A percentile compares a stretch with the other conserved stretches of the same genome.
phyloP scores from a whole-genome alignment of 176 grass and related monocot genomes.

The Typha latifolia region DNA sequence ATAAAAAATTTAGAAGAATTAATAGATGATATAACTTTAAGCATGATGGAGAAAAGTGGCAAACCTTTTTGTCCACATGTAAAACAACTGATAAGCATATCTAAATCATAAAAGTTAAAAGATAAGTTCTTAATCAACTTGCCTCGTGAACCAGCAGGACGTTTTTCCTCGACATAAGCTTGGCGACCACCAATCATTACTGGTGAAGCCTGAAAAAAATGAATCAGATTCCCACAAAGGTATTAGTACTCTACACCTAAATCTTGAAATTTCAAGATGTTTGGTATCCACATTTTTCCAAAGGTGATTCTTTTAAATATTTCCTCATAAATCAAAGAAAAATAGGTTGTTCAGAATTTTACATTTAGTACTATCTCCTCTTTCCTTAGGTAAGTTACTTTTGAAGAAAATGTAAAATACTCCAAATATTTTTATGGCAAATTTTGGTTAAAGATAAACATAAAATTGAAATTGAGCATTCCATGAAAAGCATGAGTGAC shows the following conservation, averaged over 20 bases:
- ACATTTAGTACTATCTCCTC: too few species aligned
- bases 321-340: background rate
- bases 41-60: too few species aligned
- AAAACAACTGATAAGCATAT: background rate
- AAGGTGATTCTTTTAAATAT: background rate
- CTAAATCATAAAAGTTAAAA: background rate
- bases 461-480: too few species aligned
- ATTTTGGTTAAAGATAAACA: too few species aligned
- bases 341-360: background rate
- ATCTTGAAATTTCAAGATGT: background rate
- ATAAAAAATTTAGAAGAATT: background rate
- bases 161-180: conserved; percentile 76
- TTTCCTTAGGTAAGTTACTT: too few species aligned
- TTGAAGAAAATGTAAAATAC: too few species aligned
- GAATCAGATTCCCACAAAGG: conserved; percentile 1
- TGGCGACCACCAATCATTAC: conserved; percentile 60
- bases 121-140: conserved; percentile 8
- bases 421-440: too few species aligned
- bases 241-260: background rate
- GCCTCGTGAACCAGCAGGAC: conserved; percentile 60
- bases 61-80: too few species aligned
- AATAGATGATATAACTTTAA: too few species aligned
- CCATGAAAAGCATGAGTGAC: too few species aligned
- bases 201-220: conserved; percentile 60
- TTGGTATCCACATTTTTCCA: background rate